Conservation (phyloP, 495 filamentous ascomycete genomes). For the Penicillium verhagenii region DNA sequence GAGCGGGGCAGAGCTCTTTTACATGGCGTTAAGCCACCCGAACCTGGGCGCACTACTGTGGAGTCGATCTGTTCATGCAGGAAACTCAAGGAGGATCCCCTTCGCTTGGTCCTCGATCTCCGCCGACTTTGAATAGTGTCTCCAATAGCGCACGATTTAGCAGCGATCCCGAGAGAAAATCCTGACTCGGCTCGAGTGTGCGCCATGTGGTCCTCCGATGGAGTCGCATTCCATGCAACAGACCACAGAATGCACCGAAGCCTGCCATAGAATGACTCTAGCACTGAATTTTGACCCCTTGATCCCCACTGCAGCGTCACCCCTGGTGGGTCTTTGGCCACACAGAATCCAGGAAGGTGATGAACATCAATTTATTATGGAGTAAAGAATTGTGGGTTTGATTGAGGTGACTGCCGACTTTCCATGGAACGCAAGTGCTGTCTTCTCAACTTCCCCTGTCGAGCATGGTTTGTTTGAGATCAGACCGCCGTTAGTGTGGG, state of each 20-base stretch:
- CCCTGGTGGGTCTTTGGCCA: constrained; percentile 5
- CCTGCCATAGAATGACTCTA: constrained; percentile 10
- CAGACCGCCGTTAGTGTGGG: constrained; percentile 1
- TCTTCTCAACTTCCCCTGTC: constrained; percentile 9
- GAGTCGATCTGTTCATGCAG: constrained; percentile 17
- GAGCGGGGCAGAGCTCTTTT: constrained; percentile 1
- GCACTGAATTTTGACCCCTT: constrained; percentile 3
- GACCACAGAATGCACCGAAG: constrained; percentile 8
- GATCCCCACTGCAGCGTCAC: constrained; percentile 16
- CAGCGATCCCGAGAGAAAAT: constrained; percentile 10
- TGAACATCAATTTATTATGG: background rate
- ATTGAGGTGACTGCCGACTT: background rate
- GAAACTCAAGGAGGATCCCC: constrained; percentile 1
- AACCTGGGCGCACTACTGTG: constrained; percentile 1
- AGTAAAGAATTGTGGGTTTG: background rate
- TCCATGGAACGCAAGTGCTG: background rate
- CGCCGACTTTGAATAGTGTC: constrained; percentile 18
- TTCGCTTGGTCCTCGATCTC: constrained; percentile 1
- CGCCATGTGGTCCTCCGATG: constrained; percentile 15
- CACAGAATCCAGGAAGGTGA: background rate
- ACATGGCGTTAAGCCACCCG: background rate
- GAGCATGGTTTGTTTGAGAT: background rate
- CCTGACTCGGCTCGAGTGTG: background rate
- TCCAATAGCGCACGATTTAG: constrained; percentile 18
- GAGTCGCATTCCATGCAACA: background rate